These are phyloP conservation scores for Hymenoscyphus infarciens DNA, from an alignment of 2,329 filamentous ascomycete genomes.

Conservation along the genomic window DNA sequence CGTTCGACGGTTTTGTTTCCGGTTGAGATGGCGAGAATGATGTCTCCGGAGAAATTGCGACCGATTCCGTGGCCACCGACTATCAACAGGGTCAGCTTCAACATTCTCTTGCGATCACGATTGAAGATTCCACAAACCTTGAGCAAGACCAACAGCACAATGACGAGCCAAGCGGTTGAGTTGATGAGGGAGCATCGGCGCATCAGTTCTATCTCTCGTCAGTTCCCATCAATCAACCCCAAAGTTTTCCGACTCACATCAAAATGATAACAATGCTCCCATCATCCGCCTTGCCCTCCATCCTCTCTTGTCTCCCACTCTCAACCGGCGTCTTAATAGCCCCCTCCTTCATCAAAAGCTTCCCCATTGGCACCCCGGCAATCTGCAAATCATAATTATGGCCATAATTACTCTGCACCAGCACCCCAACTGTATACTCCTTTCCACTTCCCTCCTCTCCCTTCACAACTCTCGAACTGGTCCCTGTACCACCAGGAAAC, in stretches of 20 bases:
- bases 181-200: slow-evolving; percentile 54
- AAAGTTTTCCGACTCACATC: slow-evolving; percentile 33
- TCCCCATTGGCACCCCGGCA: slow-evolving; percentile 58
- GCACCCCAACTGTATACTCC: slow-evolving; percentile 55
- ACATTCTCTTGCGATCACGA: too few relatives aligned
- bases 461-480: slow-evolving; percentile 53
- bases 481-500: slow-evolving; percentile 66
- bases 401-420: slow-evolving; percentile 67
- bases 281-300: slow-evolving; percentile 49
- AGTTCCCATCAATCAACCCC: slow-evolving; percentile 3
- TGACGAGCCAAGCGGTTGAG: slow-evolving; percentile 56
- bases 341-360: slow-evolving; percentile 48
- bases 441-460: slow-evolving; percentile 41
- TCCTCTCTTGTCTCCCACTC: slow-evolving; percentile 13
- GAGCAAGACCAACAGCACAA: slow-evolving; percentile 57
- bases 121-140: slow-evolving; percentile 5
- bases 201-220: slow-evolving; percentile 44
- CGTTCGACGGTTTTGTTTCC: slow-evolving; percentile 40
- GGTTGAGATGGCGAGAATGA: slow-evolving; percentile 66
- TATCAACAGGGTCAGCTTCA: neutral
- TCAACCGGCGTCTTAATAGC: slow-evolving; percentile 28
- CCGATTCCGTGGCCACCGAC: slow-evolving; percentile 55
- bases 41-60: slow-evolving; percentile 60
- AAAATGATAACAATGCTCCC: slow-evolving; percentile 60
- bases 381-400: slow-evolving; percentile 53